These are phyloP conservation scores for Kwoniella bestiolae DNA, from an alignment of 768 basidiomycete genomes.

Conservation along the genomic window DNA sequence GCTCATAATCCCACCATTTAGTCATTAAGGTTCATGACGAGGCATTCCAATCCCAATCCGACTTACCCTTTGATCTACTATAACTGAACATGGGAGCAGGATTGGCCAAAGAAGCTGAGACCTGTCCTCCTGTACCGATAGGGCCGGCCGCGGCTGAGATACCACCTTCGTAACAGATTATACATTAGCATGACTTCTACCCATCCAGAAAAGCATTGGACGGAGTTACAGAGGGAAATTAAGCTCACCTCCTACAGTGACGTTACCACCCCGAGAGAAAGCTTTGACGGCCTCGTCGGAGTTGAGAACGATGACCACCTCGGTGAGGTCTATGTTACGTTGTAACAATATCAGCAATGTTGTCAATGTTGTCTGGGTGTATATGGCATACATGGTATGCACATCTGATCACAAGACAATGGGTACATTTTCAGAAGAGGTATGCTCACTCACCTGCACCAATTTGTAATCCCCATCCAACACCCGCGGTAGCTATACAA, in stretches of 20 bases:
- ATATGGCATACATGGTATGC: no score
- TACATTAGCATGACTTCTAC: background rate
- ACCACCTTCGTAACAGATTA: conserved; percentile 36
- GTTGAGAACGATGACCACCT: conserved; percentile 97
- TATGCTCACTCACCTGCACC: conserved; percentile 82
- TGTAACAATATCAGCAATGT: no score
- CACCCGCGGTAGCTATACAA: conserved; percentile 93
- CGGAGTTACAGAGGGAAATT: background rate
- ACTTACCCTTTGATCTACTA: conserved; percentile 87
- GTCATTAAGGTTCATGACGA: background rate
- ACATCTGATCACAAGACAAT: no score
- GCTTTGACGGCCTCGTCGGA: conserved; percentile 93
- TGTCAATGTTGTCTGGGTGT: no score
- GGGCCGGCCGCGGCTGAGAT: conserved; percentile 79
- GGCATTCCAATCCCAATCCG: background rate
- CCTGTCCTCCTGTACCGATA: conserved; percentile 89
- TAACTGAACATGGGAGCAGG: conserved; percentile 98
- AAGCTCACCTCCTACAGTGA: conserved; percentile 84
- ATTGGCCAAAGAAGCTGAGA: conserved; percentile 74
- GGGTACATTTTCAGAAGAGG: no score
- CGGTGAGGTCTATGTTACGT: conserved; percentile 59
- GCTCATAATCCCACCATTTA: no score
- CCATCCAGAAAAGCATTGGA: background rate
- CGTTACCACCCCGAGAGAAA: conserved; percentile 92
- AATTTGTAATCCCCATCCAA: conserved; percentile 67